Conservation (phyloP, 768 basidiomycete species). For the Trametes coccinea region DNA sequence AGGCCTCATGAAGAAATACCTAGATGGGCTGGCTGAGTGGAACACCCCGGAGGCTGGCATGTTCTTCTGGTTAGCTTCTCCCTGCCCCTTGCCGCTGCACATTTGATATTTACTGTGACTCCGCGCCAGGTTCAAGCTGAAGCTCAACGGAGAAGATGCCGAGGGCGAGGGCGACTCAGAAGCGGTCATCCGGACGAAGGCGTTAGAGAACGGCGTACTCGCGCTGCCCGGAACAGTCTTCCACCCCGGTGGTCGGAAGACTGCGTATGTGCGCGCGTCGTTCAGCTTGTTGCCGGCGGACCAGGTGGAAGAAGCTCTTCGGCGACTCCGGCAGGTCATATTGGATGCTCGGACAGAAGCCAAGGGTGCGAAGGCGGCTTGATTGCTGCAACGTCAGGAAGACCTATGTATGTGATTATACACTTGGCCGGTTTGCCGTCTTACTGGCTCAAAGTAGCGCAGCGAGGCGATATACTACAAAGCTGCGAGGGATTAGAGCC, state of each 20-base stretch:
- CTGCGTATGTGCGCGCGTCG: slow-evolving; percentile 77
- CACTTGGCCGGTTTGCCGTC: too few relatives aligned
- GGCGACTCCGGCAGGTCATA: slow-evolving; percentile 46
- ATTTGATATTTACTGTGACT: neutral
- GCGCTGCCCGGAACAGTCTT: slow-evolving; percentile 87
- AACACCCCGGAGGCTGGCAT: slow-evolving; percentile 73
- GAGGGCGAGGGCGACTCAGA: slow-evolving; percentile 63
- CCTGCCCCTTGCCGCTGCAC: neutral
- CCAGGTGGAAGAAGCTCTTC: slow-evolving; percentile 74
- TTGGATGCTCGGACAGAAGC: slow-evolving; percentile 23
- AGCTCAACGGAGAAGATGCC: slow-evolving; percentile 33
- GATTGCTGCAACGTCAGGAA: neutral
- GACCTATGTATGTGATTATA: too few relatives aligned
- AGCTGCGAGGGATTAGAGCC: too few relatives aligned
- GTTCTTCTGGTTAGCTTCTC: slow-evolving; percentile 75
- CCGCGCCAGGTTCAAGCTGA: slow-evolving; percentile 66
- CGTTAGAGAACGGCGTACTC: slow-evolving; percentile 81
- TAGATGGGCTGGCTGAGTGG: slow-evolving; percentile 79
- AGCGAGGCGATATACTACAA: too few relatives aligned
- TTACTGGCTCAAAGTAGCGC: too few relatives aligned
- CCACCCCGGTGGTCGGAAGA: slow-evolving; percentile 67
- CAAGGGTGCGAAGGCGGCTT: neutral
- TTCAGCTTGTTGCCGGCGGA: slow-evolving; percentile 71
- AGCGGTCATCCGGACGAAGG: slow-evolving; percentile 68
- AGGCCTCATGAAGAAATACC: slow-evolving; percentile 68